Conservation (phyloP, 2,329 filamentous ascomycete genomes). For the Elsinoe australis region DNA sequence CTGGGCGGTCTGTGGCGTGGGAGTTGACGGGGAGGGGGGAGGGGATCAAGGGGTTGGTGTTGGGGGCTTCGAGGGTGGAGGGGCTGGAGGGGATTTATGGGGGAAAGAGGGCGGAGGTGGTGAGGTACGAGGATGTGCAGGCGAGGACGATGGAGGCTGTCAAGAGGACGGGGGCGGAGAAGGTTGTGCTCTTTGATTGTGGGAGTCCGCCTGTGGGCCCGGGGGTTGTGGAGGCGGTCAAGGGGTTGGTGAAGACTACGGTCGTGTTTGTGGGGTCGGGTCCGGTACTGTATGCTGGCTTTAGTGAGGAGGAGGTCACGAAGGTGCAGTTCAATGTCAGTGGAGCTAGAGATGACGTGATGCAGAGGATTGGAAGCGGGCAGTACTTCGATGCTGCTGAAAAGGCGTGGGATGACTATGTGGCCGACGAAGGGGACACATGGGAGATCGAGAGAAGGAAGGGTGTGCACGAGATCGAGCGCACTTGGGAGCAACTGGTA, state of each 20-base stretch:
- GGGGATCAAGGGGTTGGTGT: conserved; percentile 8
- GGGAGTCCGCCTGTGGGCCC: not conserved
- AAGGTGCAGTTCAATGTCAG: conserved; percentile 11
- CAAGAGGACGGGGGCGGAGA: not conserved
- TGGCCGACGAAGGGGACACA: not conserved
- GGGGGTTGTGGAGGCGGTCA: not conserved
- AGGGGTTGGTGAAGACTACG: not conserved
- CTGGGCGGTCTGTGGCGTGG: conserved; percentile 3
- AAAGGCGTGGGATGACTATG: conserved; percentile 2
- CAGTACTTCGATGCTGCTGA: not conserved
- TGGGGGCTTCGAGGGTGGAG: not conserved
- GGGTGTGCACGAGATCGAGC: not conserved
- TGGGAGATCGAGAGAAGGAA: not conserved
- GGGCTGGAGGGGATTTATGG: conserved; percentile 1
- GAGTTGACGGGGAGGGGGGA: not conserved
- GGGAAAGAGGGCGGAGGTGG: not conserved
- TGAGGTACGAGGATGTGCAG: not conserved
- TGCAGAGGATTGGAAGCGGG: not conserved
- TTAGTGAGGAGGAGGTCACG: not conserved
- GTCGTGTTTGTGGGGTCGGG: not conserved
- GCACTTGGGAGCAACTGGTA: not conserved
- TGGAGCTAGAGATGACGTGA: not conserved
- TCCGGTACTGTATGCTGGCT: not conserved
- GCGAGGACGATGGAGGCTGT: not conserved
- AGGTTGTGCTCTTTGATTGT: conserved; percentile 1